Percentiles rank a stretch among this genome's conserved stretches.
These are phyloP conservation scores for Condylostoma magnum DNA, from an alignment of 169 alveolate genomes.

Conservation along the genomic window DNA sequence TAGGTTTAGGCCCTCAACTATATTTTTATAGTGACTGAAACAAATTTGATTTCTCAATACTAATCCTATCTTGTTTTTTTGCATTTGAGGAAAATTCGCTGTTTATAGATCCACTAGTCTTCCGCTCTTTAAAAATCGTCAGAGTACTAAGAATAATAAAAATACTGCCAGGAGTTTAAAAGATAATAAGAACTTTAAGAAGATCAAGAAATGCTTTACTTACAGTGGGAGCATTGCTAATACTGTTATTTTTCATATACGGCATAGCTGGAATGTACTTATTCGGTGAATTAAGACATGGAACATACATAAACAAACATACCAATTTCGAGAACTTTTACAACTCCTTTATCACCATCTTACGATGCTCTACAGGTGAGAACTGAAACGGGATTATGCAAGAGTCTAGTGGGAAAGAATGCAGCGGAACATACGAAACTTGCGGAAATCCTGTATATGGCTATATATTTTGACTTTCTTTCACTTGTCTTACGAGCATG, in stretches of 20 bases:
- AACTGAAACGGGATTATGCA: slow-evolving; percentile 58
- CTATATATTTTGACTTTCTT: slow-evolving; percentile 27
- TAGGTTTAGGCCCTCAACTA: slow-evolving; percentile 13
- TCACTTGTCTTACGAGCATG: slow-evolving; percentile 38
- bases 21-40: not conserved
- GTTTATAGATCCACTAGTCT: too few species aligned
- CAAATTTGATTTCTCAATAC: not conserved
- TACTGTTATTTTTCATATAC: not conserved
- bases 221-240: slow-evolving; percentile 41
- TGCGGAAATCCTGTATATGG: not conserved
- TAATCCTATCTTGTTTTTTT: not conserved
- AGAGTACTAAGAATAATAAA: slow-evolving; percentile 80
- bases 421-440: not conserved
- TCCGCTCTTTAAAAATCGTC: slow-evolving; percentile 71
- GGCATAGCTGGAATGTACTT: not conserved
- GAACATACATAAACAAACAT: not conserved
- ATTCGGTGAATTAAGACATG: not conserved
- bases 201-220: slow-evolving; percentile 69
- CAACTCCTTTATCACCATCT: not conserved
- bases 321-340: not conserved
- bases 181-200: slow-evolving; percentile 66
- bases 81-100: not conserved
- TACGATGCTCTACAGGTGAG: slow-evolving; percentile 21
- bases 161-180: slow-evolving; percentile 65
- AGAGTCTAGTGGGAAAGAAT: slow-evolving; percentile 33